phyloP scores from a whole-genome alignment of 352 stramenopile species.

The Pythium insidiosum region DNA sequence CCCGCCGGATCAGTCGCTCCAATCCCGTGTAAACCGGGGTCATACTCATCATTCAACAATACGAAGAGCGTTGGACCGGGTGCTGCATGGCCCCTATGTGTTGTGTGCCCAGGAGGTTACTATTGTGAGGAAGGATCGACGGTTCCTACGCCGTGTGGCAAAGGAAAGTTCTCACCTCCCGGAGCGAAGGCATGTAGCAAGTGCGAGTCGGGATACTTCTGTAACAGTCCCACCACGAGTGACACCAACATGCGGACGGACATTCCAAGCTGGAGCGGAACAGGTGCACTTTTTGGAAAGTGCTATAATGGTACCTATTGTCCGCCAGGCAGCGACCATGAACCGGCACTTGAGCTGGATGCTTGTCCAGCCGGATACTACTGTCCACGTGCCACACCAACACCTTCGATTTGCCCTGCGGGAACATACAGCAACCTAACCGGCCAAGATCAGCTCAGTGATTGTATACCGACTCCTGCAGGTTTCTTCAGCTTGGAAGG shows the following conservation, averaged over 20 bases:
- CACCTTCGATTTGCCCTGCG: slow-evolving; percentile 67
- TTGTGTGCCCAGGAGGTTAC: slow-evolving; percentile 71
- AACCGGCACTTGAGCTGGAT: slow-evolving; percentile 61
- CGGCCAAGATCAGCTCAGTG: slow-evolving; percentile 58
- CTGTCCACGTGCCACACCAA: slow-evolving; percentile 59
- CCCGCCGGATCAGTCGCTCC: slow-evolving; percentile 47
- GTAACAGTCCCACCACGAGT: slow-evolving; percentile 59
- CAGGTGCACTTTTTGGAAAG: slow-evolving; percentile 51
- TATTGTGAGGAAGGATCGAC: slow-evolving; percentile 67
- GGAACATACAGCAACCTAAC: slow-evolving; percentile 83
- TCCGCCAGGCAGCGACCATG: slow-evolving; percentile 44
- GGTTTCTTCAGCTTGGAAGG: slow-evolving; percentile 65
- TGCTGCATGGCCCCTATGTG: slow-evolving; percentile 47
- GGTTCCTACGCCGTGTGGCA: slow-evolving; percentile 55
- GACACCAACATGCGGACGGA: slow-evolving; percentile 51
- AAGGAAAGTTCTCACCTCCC: slow-evolving; percentile 45
- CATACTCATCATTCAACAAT: slow-evolving; percentile 64
- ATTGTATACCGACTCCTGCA: slow-evolving; percentile 66
- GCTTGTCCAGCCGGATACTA: slow-evolving; percentile 78
- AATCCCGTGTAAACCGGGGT: slow-evolving; percentile 66
- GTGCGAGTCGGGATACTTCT: slow-evolving; percentile 77
- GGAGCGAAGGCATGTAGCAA: slow-evolving; percentile 45
- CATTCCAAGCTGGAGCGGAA: slow-evolving; percentile 40
- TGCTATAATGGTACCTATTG: slow-evolving; percentile 89
- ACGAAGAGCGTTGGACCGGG: slow-evolving; percentile 57